A percentile compares a stretch with the other conserved stretches of the same genome.
phyloP scores from a whole-genome alignment of 345 rosid species.

The Citrus cavaleriei region DNA sequence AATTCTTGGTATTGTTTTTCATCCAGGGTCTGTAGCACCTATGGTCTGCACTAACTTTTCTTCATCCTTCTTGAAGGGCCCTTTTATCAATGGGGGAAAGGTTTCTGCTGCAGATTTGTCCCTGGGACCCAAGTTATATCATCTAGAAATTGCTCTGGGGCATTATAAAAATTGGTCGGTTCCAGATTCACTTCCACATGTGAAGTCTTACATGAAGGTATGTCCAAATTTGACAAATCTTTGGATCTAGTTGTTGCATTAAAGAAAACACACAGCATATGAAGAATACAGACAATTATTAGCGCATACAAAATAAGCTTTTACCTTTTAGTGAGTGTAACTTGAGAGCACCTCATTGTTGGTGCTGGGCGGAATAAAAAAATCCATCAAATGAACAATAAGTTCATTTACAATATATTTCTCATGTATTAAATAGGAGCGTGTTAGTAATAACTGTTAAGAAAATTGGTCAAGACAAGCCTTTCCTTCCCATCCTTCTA shows the following conservation, averaged over 20 bases:
- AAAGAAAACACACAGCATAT: not conserved
- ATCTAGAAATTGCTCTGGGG: conserved; percentile 81
- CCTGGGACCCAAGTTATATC: conserved; percentile 71
- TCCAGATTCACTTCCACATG: conserved; percentile 69
- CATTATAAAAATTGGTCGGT: conserved; percentile 85
- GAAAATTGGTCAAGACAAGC: not conserved
- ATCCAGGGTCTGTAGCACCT: not conserved
- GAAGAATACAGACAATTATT: not conserved
- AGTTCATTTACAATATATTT: not conserved
- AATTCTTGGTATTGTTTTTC: not conserved
- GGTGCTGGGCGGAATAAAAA: not conserved
- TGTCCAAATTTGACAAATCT: not conserved
- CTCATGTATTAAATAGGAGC: not conserved
- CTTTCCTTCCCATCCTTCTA: not conserved
- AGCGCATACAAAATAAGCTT: not conserved
- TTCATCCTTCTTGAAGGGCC: conserved; percentile 50
- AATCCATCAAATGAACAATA: not conserved
- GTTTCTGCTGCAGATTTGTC: conserved; percentile 87
- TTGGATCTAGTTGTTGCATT: not conserved
- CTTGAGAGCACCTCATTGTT: not conserved
- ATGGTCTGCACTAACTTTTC: not conserved
- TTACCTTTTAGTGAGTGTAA: not conserved
- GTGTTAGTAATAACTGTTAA: not conserved
- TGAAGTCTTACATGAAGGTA: conserved; percentile 84
- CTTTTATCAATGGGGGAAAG: conserved; percentile 77